Conservation (phyloP, 305 asterid species). For the Fraxinus velutina region DNA sequence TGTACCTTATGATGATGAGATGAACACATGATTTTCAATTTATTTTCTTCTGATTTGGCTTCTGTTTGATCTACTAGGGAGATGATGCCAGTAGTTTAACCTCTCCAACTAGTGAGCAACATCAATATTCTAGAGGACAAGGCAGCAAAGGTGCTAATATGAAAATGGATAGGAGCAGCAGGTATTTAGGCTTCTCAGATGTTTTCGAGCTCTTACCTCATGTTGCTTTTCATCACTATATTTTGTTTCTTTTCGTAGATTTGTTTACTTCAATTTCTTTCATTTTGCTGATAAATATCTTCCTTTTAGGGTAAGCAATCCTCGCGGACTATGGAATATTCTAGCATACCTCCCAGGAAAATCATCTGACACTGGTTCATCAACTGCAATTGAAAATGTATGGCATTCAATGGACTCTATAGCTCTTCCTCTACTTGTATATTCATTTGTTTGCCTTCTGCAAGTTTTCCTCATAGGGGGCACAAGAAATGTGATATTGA, state of each 20-base stretch:
- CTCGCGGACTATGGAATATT: conserved; percentile 75
- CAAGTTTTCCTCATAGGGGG: conserved; percentile 6
- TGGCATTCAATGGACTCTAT: conserved; percentile 26
- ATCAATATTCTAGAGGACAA: conserved; percentile 37
- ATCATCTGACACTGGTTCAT: conserved; percentile 43
- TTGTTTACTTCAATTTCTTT: conserved; percentile 10
- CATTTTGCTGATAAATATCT: conserved; percentile 20
- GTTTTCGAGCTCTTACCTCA: conserved; percentile 3
- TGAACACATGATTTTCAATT: conserved; percentile 5
- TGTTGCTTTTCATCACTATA: background rate
- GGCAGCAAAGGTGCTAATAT: conserved; percentile 36
- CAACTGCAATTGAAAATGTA: conserved; percentile 51
- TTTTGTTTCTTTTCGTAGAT: conserved; percentile 5
- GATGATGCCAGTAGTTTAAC: conserved; percentile 44
- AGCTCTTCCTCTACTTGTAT: conserved; percentile 11
- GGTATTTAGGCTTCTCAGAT: conserved; percentile 42
- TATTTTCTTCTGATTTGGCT: conserved; percentile 17
- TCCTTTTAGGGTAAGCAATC: conserved; percentile 39
- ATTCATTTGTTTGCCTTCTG: conserved; percentile 21
- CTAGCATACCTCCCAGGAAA: conserved; percentile 40
- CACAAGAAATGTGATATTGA: background rate
- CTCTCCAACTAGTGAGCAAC: conserved; percentile 41
- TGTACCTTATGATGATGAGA: background rate
- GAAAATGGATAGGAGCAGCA: conserved; percentile 44
- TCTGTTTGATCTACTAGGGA: conserved; percentile 47